Conservation (phyloP, 169 alveolate genomes). For the Cyclospora cayetanensis region DNA sequence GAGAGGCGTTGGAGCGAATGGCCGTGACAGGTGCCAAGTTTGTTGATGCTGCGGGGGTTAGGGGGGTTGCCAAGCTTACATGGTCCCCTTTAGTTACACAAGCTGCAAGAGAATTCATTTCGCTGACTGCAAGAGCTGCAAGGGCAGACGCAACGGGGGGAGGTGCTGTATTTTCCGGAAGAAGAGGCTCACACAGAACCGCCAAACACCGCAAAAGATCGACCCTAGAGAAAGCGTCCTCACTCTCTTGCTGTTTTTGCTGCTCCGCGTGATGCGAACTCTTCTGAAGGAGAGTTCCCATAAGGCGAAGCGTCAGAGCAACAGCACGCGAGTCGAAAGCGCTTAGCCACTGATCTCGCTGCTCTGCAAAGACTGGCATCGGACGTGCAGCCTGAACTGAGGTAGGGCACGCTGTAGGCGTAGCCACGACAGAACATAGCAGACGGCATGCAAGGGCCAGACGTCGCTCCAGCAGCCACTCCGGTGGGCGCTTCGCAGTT, state of each 20-base stretch:
- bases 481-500: neutral
- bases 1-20: neutral
- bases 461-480: slow-evolving; percentile 49
- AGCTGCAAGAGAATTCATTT: too few species aligned
- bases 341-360: slow-evolving; percentile 50
- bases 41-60: neutral
- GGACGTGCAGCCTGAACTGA: neutral
- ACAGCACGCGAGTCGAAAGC: slow-evolving; percentile 37
- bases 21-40: neutral
- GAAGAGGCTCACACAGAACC: slow-evolving; percentile 20
- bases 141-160: slow-evolving; percentile 23
- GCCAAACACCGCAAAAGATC: neutral
- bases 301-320: slow-evolving; percentile 20
- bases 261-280: neutral
- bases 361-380: neutral
- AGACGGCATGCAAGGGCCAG: slow-evolving; percentile 32
- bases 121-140: slow-evolving; percentile 37
- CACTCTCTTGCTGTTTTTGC: neutral
- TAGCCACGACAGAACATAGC: neutral
- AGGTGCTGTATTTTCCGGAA: neutral
- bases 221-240: neutral
- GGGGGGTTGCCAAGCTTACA: too few species aligned
- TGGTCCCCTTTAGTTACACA: too few species aligned
- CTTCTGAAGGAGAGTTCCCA: neutral
- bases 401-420: neutral